phyloP scores from a whole-genome alignment of 768 basidiomycete genomes.

The Agaricus blazei region DNA sequence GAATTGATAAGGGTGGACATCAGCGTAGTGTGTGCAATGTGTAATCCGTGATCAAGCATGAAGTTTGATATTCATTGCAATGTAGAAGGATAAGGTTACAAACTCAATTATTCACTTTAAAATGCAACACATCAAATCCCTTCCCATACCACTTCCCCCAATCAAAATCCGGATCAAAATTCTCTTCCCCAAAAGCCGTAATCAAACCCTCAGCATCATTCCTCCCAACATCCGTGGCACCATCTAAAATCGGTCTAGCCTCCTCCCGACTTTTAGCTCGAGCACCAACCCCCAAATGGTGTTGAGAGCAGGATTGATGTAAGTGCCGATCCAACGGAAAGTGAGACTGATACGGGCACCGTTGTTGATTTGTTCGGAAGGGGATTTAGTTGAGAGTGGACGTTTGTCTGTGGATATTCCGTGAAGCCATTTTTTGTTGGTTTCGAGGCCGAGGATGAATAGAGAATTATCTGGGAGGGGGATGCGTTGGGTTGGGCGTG shows the following conservation, averaged over 20 bases:
- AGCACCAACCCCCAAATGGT: slow-evolving; percentile 69
- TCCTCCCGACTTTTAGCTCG: slow-evolving; percentile 52
- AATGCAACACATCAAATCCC: slow-evolving; percentile 15
- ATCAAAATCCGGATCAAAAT: slow-evolving; percentile 12
- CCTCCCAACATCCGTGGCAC: neutral
- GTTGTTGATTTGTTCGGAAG: slow-evolving; percentile 46
- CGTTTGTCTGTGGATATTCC: slow-evolving; percentile 76
- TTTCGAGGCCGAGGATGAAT: slow-evolving; percentile 73
- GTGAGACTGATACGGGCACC: slow-evolving; percentile 77
- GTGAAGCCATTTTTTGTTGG: slow-evolving; percentile 74
- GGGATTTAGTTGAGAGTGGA: slow-evolving; percentile 43
- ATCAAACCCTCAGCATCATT: slow-evolving; percentile 8
- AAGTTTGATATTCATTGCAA: too few relatives aligned
- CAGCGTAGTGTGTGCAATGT: too few relatives aligned
- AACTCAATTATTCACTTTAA: neutral
- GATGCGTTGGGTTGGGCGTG: slow-evolving; percentile 52
- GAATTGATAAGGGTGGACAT: too few relatives aligned
- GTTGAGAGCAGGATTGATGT: slow-evolving; percentile 45
- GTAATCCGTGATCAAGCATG: too few relatives aligned
- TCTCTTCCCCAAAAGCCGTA: slow-evolving; percentile 16
- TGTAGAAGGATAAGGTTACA: too few relatives aligned
- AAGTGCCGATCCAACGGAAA: slow-evolving; percentile 76
- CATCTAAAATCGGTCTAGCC: slow-evolving; percentile 26
- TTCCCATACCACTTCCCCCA: slow-evolving; percentile 16
- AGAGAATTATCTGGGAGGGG: slow-evolving; percentile 78